Evolutionary conservation across 1,139 yeast species (phyloP).

Genomic region (Blastobotrys aristatus): DNA sequence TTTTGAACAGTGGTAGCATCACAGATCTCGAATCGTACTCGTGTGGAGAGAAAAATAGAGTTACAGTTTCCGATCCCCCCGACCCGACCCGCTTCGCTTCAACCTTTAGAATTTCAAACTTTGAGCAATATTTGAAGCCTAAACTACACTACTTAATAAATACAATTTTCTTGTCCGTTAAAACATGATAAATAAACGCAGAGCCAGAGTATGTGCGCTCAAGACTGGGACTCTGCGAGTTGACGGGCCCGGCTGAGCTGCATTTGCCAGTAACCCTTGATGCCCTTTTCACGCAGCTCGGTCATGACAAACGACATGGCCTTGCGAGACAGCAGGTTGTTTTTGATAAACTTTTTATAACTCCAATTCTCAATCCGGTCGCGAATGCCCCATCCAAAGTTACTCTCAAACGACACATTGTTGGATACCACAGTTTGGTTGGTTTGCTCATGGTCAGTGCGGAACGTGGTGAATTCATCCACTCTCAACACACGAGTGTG

Average conservation of each 20-base stretch:
- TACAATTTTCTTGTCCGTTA: too few relatives aligned
- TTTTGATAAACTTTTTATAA: conserved; percentile 59
- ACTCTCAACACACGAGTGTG: conserved; percentile 75
- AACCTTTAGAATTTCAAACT: too few relatives aligned
- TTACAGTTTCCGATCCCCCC: too few relatives aligned
- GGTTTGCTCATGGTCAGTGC: conserved; percentile 26
- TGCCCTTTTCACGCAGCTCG: conserved; percentile 40
- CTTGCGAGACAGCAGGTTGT: conserved; percentile 58
- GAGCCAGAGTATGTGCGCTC: too few relatives aligned
- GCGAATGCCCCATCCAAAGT: conserved; percentile 61
- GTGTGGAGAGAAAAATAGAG: too few relatives aligned
- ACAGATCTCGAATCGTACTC: background rate
- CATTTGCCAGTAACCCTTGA: conserved; percentile 20
- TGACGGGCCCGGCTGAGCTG: too few relatives aligned
- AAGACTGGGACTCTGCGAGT: too few relatives aligned
- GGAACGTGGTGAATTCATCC: conserved; percentile 67
- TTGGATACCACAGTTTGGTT: conserved; percentile 22
- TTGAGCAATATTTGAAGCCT: too few relatives aligned
- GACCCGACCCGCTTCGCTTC: too few relatives aligned
- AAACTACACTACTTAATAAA: too few relatives aligned
- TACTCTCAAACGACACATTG: conserved; percentile 67
- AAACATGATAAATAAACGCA: too few relatives aligned
- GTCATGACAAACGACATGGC: conserved; percentile 82
- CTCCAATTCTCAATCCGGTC: conserved; percentile 83
- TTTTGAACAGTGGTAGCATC: conserved; percentile 3